Evolutionary conservation across 805 yeast species (phyloP), one percentile per base, ranked within the genome.

Genomic region (Pichia cephalocereana): DNA sequence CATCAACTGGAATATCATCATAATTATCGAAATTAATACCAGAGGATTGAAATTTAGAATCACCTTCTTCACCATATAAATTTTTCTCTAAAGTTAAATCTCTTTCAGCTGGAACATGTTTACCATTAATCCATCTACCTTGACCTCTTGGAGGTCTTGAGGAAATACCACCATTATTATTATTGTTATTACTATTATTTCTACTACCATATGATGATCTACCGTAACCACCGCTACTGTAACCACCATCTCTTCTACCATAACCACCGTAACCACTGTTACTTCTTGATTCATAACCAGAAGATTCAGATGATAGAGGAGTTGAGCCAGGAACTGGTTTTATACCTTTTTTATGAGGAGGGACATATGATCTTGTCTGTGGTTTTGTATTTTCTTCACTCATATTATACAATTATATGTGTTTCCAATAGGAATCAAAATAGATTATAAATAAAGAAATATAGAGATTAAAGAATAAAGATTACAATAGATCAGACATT

Each of bases 11-110:
- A 55, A 93, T 93, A 51, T 95, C 98, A 67, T 93, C 99, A 70
- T 93, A 93, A 75, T 87, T 89, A 70, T 95, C 99, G 64, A 93
- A 93, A 74, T 93, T 93, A 71, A 93, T 93, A 77, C 99, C 99
- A 38, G 96, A 85, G 46, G 95, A 82, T 74, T 86, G 96, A 73
- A 82, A 80, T 38, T 65, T 62, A 59, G 88, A 76, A 61, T 82
- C 95, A 47, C 82, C 87, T 46, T 75, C 76, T 44, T 76, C 72
- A 61, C 99, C 99, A 60, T 86, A 95, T 53, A 93, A 74, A 62
- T 87, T 89, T 49, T 74, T 59, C 72, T 93, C 99, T 56, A 82
- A 61, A 50, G 73, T 72, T 60, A 77, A 79, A 68, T 86, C 84
- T 55, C 70, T 75, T 48, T 81, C 76, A 52, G 95, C 87, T 50